Evolutionary conservation across 1,139 yeast species (phyloP), one percentile per base, ranked within the genome.

Genomic region (Diutina rugosa): DNA sequence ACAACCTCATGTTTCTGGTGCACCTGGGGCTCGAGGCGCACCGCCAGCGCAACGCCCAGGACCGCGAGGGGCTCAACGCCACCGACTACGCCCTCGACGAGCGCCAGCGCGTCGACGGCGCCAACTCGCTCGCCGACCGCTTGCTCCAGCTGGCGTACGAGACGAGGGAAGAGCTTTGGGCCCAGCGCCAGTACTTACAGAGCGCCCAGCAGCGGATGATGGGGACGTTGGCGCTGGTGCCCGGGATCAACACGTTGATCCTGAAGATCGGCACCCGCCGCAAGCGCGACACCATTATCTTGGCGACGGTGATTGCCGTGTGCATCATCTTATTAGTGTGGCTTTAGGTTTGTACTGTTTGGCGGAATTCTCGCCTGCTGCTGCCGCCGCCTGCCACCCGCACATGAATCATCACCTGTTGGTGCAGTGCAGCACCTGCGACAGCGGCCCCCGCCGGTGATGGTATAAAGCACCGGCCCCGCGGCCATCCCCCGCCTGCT

Each of bases 261-360:
- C 75, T 85, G 18, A 87, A 85, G 67, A 91, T 93, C 62, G 90
- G 90, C 67, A 86, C 96, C 2, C 78, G 98, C 64, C 85, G 93
- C 69, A 87, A 85, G 71, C 81, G 97, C 60, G 96, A 93, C 67
- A 85, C 95, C 26, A 68, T 93, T 52, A 87, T 93, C n/a, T 71
- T 93, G 67, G 95, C 96, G 4, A 63, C 78, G 5, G 78, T 93
- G 55, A 85, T 90, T 55, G 78, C 91, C 4, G 61, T 80, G 44
- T 89, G 98, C 72, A 84, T 90, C 35, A 64, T 91, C 56, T 68
- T 89, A 14, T 70, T 91, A 16, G 41, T 49, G 28, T 49, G 53
- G 53, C 32, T 49, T n/a, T 49, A 16, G 32, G 14, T n/a, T 8
- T 2, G 9, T 32, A 32, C 35, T 3, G 26, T 21, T 21, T 21